Conservation (phyloP, 1,139 yeast species). For the Pichiaceae sp. region DNA sequence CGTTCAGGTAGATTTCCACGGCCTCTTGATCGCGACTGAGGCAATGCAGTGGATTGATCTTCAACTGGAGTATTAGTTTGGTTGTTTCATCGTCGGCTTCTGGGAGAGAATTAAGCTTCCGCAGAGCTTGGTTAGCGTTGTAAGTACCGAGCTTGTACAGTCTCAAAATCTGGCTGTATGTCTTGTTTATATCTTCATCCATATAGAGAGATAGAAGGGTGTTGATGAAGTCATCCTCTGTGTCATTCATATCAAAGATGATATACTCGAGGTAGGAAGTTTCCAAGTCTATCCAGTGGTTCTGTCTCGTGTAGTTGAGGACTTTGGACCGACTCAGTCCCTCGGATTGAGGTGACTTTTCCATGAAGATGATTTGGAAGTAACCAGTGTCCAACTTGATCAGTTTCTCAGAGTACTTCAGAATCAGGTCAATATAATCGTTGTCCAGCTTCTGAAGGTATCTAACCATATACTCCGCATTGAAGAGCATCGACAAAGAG, state of each 20-base stretch:
- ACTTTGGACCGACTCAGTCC: slow-evolving; percentile 48
- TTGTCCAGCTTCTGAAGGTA: slow-evolving; percentile 59
- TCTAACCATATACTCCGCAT: slow-evolving; percentile 33
- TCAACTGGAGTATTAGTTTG: slow-evolving; percentile 29
- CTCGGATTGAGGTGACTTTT: slow-evolving; percentile 55
- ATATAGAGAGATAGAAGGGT: slow-evolving; percentile 52
- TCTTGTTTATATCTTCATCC: slow-evolving; percentile 11
- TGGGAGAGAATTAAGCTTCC: slow-evolving; percentile 12
- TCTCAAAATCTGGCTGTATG: slow-evolving; percentile 17
- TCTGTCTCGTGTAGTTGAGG: slow-evolving; percentile 31
- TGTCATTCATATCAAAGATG: slow-evolving; percentile 33
- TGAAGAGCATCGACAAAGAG: slow-evolving; percentile 8
- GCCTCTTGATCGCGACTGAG: slow-evolving; percentile 60
- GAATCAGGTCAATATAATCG: slow-evolving; percentile 43
- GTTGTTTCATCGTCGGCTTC: slow-evolving; percentile 5
- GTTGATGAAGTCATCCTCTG: slow-evolving; percentile 40
- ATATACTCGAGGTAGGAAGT: slow-evolving; percentile 57
- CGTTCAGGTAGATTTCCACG: slow-evolving; percentile 52
- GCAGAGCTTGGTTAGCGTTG: slow-evolving; percentile 26
- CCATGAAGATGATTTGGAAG: slow-evolving; percentile 55
- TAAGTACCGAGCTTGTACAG: slow-evolving; percentile 24
- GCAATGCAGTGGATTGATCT: slow-evolving; percentile 51
- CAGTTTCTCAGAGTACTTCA: slow-evolving; percentile 53
- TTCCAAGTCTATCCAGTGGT: slow-evolving; percentile 27
- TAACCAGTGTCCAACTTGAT: slow-evolving; percentile 32